These are phyloP conservation scores for Drosera spatulata DNA, from an alignment of 179 eudicot genomes.

Conservation along the genomic window DNA sequence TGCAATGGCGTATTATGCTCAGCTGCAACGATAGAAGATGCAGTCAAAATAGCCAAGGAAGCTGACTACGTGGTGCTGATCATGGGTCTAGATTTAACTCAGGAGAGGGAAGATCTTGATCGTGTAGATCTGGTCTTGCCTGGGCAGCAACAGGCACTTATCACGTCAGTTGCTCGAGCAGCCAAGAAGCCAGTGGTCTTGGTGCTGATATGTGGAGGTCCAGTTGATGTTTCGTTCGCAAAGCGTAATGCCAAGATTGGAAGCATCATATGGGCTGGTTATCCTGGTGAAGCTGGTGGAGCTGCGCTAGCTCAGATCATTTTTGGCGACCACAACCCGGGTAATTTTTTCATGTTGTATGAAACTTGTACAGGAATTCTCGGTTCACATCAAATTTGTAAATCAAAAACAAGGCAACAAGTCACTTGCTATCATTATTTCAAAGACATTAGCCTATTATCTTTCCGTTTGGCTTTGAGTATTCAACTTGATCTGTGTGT, in stretches of 20 bases:
- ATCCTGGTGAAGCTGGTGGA: constrained; percentile 89
- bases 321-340: constrained; percentile 87
- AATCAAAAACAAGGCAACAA: too few relatives aligned
- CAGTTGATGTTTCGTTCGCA: constrained; percentile 75
- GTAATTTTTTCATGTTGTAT: constrained; percentile 11
- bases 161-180: constrained; percentile 47
- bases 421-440: too few relatives aligned
- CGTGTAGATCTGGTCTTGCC: constrained; percentile 57
- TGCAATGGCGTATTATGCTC: constrained; percentile 36
- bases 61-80: constrained; percentile 67
- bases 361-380: too few relatives aligned
- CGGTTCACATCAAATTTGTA: too few relatives aligned
- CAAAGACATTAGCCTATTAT: too few relatives aligned
- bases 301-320: constrained; percentile 67
- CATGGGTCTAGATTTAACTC: constrained; percentile 73
- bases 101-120: constrained; percentile 61
- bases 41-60: constrained; percentile 35
- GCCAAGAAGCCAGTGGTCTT: constrained; percentile 75
- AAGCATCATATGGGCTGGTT: constrained; percentile 86
- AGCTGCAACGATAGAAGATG: constrained; percentile 32
- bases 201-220: constrained; percentile 84
- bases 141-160: constrained; percentile 55
- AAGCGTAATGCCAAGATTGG: constrained; percentile 50
- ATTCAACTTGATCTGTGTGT: too few relatives aligned
- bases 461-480: too few relatives aligned